Conservation (phyloP, 2,329 filamentous ascomycete genomes). For the Talaromyces sp. region DNA sequence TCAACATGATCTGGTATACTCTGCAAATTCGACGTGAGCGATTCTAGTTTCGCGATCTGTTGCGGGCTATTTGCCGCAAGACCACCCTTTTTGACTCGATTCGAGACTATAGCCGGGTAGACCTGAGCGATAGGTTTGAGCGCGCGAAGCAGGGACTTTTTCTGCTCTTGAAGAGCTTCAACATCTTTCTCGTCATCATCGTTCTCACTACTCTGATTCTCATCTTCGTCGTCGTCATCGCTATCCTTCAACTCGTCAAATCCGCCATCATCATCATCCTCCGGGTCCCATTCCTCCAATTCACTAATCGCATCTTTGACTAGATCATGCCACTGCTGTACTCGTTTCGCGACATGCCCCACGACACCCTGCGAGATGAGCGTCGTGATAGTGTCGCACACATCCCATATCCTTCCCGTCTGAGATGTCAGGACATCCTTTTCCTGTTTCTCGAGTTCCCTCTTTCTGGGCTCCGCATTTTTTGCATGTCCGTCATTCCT, state of each 20-base stretch:
- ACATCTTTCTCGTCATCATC: slow-evolving; percentile 27
- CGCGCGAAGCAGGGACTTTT: slow-evolving; percentile 42
- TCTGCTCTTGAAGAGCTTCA: slow-evolving; percentile 38
- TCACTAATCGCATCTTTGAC: slow-evolving; percentile 81
- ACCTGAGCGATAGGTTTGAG: slow-evolving; percentile 44
- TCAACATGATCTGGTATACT: slow-evolving; percentile 43
- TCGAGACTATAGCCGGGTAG: slow-evolving; percentile 42
- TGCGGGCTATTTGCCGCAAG: slow-evolving; percentile 20
- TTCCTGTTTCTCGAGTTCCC: slow-evolving; percentile 29
- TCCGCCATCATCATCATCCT: slow-evolving; percentile 59
- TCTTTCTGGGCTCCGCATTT: slow-evolving; percentile 23
- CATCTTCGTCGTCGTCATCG: slow-evolving; percentile 21
- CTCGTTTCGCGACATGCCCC: slow-evolving; percentile 67
- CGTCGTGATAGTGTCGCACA: slow-evolving; percentile 69
- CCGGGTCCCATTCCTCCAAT: slow-evolving; percentile 81
- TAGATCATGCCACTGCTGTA: slow-evolving; percentile 69
- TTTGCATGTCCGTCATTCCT: slow-evolving; percentile 9
- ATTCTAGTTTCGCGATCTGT: slow-evolving; percentile 33
- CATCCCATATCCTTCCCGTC: slow-evolving; percentile 78
- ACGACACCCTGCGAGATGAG: slow-evolving; percentile 66
- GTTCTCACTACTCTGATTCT: background rate
- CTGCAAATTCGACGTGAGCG: slow-evolving; percentile 32
- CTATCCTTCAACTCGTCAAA: slow-evolving; percentile 38
- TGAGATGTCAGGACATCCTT: slow-evolving; percentile 59
- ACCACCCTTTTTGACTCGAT: slow-evolving; percentile 38